Base-by-base conservation (phyloP, 108 stramenopile species). In the Discostella pseudostelligera region DNA sequence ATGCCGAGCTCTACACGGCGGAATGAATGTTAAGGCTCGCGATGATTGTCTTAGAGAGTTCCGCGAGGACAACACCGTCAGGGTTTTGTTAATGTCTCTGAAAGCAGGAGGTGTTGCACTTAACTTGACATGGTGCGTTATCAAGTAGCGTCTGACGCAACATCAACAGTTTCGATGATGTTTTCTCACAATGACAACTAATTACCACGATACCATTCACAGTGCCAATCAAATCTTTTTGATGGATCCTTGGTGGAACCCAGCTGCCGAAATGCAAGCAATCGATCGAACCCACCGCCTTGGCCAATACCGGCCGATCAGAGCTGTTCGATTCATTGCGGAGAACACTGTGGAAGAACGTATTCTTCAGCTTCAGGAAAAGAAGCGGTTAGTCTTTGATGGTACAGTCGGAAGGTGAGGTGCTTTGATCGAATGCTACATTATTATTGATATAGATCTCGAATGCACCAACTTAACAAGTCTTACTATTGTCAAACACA, bases 211-310 rank as follows among this genome's bases (percentile, higher is more conserved):
- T 32, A 32, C 32, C 32, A 32, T 32, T 32, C 5, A 13, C 32
- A 54, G 53, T 7, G 98, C 98, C 11, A 93, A 92, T 57, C 81
- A 96, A 53, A 91, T 95, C 43, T 97, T 89, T 64, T 79, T 99
- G 12, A 78, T 97, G 79, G 98, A 94, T 65, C 92, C 90, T 1
- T 97, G 96, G 96, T 98, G 87, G 83, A 82, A 80, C 45, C 77
- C 66, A 43, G 67, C 76, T 6, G 97, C 96, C 2, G 98, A 99
- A 71, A 93, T 96, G 71, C 99, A 99, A 77, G 98, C 98, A 4
- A 98, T 99, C 68, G 97, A 98, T 58, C 82, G 99, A 39, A 96
- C 96, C 6, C 98, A 99, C 81, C 83, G 99, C 12, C 77, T 99
- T 8, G 98, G 98, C 4, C 98, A 99, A 74, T 84, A 86, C 58